Percentiles rank a stretch among this genome's conserved stretches.
phyloP scores from a whole-genome alignment of 768 basidiomycete genomes.

The Pleurotus pulmonarius region DNA sequence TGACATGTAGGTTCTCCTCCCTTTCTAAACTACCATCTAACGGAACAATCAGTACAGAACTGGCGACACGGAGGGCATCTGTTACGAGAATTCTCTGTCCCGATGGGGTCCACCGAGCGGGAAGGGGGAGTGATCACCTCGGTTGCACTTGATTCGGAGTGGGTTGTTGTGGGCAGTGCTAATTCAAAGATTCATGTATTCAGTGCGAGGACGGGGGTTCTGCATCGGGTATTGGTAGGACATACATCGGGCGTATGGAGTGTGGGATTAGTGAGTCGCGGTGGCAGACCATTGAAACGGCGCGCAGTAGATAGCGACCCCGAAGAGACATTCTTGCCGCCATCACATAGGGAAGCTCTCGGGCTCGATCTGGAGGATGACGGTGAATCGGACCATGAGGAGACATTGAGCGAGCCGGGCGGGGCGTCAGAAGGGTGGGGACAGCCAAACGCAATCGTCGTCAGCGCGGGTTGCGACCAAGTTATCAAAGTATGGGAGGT shows the following conservation, averaged over 20 bases:
- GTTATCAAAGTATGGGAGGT: constrained; percentile 91
- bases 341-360: constrained; percentile 43
- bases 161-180: constrained; percentile 87
- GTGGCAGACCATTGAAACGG: constrained; percentile 38
- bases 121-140: constrained; percentile 79
- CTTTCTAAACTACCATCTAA: constrained; percentile 5
- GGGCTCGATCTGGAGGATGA: constrained; percentile 29
- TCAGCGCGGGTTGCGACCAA: constrained; percentile 93
- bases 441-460: constrained; percentile 74
- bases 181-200: constrained; percentile 85
- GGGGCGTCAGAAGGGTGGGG: constrained; percentile 87
- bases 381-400: constrained; percentile 11
- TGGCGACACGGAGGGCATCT: constrained; percentile 77
- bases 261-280: constrained; percentile 70
- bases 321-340: constrained; percentile 22
- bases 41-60: constrained; percentile 53
- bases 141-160: constrained; percentile 76
- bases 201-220: constrained; percentile 71
- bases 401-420: constrained; percentile 48
- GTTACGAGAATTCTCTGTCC: constrained; percentile 60
- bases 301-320: background rate
- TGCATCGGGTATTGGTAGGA: constrained; percentile 74
- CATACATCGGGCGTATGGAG: constrained; percentile 94
- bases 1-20: constrained; percentile 50
- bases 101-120: constrained; percentile 24